phyloP scores from a whole-genome alignment of 441 rosid genomes.

The Viola pubescens region DNA sequence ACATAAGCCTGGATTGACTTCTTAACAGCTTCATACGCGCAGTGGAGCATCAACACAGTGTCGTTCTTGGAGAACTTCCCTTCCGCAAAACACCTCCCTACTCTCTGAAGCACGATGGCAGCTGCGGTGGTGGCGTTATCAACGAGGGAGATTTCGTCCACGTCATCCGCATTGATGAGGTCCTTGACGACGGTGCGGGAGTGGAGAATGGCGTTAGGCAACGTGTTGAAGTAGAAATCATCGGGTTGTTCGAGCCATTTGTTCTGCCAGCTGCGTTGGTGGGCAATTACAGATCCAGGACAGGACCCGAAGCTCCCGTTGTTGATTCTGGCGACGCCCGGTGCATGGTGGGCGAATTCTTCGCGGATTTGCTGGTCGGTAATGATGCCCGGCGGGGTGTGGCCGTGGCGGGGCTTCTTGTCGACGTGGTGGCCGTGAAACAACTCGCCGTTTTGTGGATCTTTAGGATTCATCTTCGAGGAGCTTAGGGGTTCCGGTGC shows the following conservation, averaged over 20 bases:
- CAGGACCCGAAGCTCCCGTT: constrained; percentile 97
- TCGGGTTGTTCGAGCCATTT: constrained; percentile 73
- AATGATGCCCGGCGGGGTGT: constrained; percentile 16
- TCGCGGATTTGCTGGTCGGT: constrained; percentile 44
- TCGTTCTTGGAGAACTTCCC: constrained; percentile 56
- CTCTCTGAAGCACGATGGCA: constrained; percentile 74
- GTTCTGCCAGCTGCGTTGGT: constrained; percentile 69
- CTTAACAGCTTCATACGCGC: constrained; percentile 80
- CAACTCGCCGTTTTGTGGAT: constrained; percentile 46
- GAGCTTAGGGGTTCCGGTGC: not conserved
- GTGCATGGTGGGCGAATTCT: constrained; percentile 83
- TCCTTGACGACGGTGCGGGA: constrained; percentile 51
- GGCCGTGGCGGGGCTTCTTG: constrained; percentile 46
- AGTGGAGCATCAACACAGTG: constrained; percentile 67
- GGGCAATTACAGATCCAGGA: constrained; percentile 64
- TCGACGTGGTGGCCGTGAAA: constrained; percentile 23
- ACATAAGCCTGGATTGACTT: constrained; percentile 88
- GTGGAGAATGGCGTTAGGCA: constrained; percentile 46
- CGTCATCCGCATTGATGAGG: constrained; percentile 71
- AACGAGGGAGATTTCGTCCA: constrained; percentile 67
- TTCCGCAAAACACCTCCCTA: constrained; percentile 64
- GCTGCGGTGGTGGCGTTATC: constrained; percentile 96
- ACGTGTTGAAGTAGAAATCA: constrained; percentile 66
- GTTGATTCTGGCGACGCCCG: constrained; percentile 65
- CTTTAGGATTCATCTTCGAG: constrained; percentile 11